Percentiles rank a stretch among this genome's conserved stretches.
Conservation (phyloP, 2,329 filamentous ascomycete genomes). For the Didymella arachidicola region DNA sequence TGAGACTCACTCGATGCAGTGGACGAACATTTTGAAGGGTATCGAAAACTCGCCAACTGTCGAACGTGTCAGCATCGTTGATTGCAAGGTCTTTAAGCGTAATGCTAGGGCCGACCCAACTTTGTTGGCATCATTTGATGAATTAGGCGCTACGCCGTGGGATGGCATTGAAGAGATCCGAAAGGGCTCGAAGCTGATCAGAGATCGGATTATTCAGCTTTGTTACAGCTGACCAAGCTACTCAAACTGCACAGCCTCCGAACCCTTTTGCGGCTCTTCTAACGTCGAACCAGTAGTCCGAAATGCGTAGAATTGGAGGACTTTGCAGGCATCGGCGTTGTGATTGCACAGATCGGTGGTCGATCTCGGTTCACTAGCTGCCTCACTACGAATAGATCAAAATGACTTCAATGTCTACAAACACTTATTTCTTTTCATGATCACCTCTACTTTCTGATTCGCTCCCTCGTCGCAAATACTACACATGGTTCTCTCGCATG, state of each 20-base stretch:
- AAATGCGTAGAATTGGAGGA: background rate
- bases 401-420: background rate
- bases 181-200: background rate
- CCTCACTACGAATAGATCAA: background rate
- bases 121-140: background rate
- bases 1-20: background rate
- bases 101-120: no score
- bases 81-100: background rate
- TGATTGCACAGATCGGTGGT: background rate
- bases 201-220: background rate
- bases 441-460: background rate
- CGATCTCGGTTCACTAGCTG: background rate
- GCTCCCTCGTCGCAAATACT: slow-evolving; percentile 47
- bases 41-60: background rate
- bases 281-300: background rate
- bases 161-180: background rate
- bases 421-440: background rate
- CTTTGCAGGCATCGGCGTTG: background rate
- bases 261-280: background rate
- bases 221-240: background rate
- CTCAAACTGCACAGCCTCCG: background rate
- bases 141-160: background rate
- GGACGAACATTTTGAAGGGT: background rate
- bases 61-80: background rate
- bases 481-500: slow-evolving; percentile 56